Percentiles rank a stretch among this genome's conserved stretches.
Evolutionary conservation across 2,329 filamentous ascomycete species (phyloP).

Genomic region (Zarea fungicola): DNA sequence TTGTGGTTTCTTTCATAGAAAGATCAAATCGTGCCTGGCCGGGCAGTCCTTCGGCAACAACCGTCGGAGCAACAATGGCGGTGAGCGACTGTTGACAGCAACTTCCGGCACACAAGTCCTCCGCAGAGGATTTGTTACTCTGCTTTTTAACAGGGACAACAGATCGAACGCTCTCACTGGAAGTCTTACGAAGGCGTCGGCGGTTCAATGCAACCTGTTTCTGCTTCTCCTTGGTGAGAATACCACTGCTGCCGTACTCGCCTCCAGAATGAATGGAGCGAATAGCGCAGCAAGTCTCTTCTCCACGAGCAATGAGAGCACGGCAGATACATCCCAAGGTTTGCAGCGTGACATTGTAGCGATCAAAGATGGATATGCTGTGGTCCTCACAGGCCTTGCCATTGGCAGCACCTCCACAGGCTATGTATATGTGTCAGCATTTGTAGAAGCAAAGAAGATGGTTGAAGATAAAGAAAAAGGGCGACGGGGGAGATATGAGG

Average conservation of each 20-base stretch:
- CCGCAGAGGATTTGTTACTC: too few relatives aligned
- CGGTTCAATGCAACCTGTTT: neutral
- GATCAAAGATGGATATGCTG: slow-evolving; percentile 26
- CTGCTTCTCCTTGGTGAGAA: slow-evolving; percentile 14
- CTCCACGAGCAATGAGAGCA: slow-evolving; percentile 44
- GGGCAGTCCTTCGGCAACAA: too few relatives aligned
- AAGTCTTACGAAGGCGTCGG: neutral
- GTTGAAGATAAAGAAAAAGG: too few relatives aligned
- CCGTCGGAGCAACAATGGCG: too few relatives aligned
- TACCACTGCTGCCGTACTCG: slow-evolving; percentile 21
- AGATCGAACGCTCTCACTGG: too few relatives aligned
- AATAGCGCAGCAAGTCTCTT: slow-evolving; percentile 44
- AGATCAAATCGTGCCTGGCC: too few relatives aligned
- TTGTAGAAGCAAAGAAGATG: slow-evolving; percentile 10
- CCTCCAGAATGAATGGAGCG: slow-evolving; percentile 18
- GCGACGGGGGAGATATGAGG: too few relatives aligned
- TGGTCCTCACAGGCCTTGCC: slow-evolving; percentile 35
- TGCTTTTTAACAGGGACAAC: too few relatives aligned
- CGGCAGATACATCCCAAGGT: slow-evolving; percentile 51
- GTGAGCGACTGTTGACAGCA: too few relatives aligned
- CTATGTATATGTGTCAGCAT: neutral
- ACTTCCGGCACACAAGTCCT: too few relatives aligned
- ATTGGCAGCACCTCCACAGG: slow-evolving; percentile 16
- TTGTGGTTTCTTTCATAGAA: too few relatives aligned
- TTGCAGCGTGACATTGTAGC: slow-evolving; percentile 38